Base-by-base conservation (phyloP, 2,329 filamentous ascomycete species). In the Penicillium sp. region DNA sequence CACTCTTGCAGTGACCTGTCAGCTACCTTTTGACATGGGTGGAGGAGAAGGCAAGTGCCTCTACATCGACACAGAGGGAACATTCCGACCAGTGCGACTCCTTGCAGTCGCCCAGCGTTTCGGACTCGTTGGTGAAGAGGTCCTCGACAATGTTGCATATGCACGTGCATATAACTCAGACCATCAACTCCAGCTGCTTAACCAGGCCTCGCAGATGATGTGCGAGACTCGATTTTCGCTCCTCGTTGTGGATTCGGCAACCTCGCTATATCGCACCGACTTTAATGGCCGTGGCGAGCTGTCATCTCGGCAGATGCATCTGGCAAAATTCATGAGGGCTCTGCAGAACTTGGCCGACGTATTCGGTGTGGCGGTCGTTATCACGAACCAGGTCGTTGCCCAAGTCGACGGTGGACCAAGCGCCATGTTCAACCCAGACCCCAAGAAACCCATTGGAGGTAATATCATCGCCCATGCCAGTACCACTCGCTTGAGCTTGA, bases 391-490 rank as follows among this genome's bases (percentile, higher is more conserved):
- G 67, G 93, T 98, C 19, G 94, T 98, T 27, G 93, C 93, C 7
- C 94, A 98, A 67, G 93, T 98, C 7, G 93, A 98, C 61, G 93
- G 93, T 48, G 93, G 93, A 3, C 90, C 91, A 19, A 91, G 86
- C 60, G 83, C 91, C 47, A 98, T 98, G 93, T 98, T 95, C 75
- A 98, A 98, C 56, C 93, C 94, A 0, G 94, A 98, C 60, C 93
- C 93, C 6, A 98, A 98, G 78, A 98, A 98, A 68, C 93, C 93
- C 0, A 96, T 98, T 63, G 93, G 93, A 54, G 93, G 93, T 50
- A 97, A 98, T 67, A 98, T 98, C 53, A 97, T 98, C 63, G 93
- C 94, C 2, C 93, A 98, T 65, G 90, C 93, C 36, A 95, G 88
- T 60, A 98, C 93, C 1, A 98, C 93, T 2, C 79, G 93, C 59